Evolutionary conservation across 2,329 filamentous ascomycete genomes (phyloP), one percentile per base, ranked within the genome.

Genomic region (Fusarium newnesense): DNA sequence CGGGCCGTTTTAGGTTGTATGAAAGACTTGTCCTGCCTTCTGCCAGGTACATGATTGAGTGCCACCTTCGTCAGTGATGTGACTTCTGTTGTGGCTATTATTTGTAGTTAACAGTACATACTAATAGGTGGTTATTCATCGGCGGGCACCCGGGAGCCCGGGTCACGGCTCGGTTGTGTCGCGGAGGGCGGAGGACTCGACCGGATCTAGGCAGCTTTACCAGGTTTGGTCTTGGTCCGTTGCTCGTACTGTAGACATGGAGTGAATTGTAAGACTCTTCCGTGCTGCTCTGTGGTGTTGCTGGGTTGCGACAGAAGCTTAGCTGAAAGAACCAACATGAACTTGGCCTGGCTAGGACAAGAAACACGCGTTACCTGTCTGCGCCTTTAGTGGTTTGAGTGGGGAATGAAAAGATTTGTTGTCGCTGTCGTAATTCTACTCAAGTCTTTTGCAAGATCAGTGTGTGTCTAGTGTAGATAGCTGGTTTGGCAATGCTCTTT

Each of bases 101-200:
- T 50, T 47, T 54, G n/a, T 39, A 44, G 39, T 50, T 43, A 47
- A 42, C 36, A 56, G 59, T 30, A 42, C 43, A 43, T n/a, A 39
- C 28, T 50, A 34, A 34, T 24, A 52, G 30, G 47, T 52, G n/a
- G 43, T 67, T 60, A 39, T 63, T 58, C 58, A 56, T 72, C 71
- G 72, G 72, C 60, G 66, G 72, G 72, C 63, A 75, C 72, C 72
- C 72, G 71, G 71, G 64, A 74, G 67, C 72, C 69, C 72, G 68
- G 68, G 64, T 72, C 72, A 67, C 60, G 72, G 72, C 68, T 74
- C 66, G 70, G 70, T 58, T 73, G 62, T 66, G 61, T 73, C 70
- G 70, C 66, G 70, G 70, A 61, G 54, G 46, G 53, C 70, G 70
- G 70, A 47, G 57, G 66, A 73, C 66, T 73, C 61, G 70, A 73